These are phyloP conservation scores for Phytophthora lateralis DNA, from an alignment of 352 stramenopile genomes.

Conservation along the genomic window DNA sequence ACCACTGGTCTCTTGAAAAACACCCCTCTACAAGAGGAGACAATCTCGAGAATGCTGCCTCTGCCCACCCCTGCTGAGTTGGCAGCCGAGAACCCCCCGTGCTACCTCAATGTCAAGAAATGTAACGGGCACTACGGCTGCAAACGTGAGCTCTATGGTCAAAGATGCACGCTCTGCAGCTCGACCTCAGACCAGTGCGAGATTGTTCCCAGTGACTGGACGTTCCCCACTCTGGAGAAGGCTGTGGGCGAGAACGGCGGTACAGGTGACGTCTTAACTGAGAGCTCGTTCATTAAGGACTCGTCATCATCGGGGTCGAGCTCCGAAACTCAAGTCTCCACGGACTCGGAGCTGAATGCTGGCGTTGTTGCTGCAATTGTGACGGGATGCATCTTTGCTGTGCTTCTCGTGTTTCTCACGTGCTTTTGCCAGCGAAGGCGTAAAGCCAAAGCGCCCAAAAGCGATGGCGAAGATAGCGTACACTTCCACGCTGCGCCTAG, in stretches of 20 bases:
- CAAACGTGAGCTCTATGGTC: conserved; percentile 63
- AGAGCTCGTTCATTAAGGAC: too few species aligned
- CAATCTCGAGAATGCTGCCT: conserved; percentile 49
- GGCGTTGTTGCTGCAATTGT: neutral
- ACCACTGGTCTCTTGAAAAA: conserved; percentile 39
- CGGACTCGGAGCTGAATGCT: neutral
- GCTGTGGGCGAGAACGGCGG: conserved; percentile 52
- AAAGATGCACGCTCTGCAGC: conserved; percentile 66
- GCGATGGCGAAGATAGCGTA: neutral
- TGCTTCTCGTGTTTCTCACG: neutral
- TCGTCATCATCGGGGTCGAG: conserved; percentile 28
- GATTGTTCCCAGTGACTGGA: conserved; percentile 46
- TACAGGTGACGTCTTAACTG: conserved; percentile 43
- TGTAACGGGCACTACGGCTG: conserved; percentile 60
- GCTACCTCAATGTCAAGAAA: conserved; percentile 66
- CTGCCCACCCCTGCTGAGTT: conserved; percentile 57
- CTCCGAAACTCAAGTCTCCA: neutral
- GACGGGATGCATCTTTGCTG: neutral
- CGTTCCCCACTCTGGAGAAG: conserved; percentile 56
- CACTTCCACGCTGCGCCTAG: neutral
- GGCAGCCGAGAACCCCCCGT: conserved; percentile 56
- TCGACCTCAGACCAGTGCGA: conserved; percentile 48
- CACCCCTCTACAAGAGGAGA: conserved; percentile 33
- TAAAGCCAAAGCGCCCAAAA: neutral
- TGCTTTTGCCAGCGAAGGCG: neutral